A percentile compares a stretch with the other conserved stretches of the same genome.
phyloP scores from a whole-genome alignment of 805 yeast species.

The Metschnikowia dekortorum region DNA sequence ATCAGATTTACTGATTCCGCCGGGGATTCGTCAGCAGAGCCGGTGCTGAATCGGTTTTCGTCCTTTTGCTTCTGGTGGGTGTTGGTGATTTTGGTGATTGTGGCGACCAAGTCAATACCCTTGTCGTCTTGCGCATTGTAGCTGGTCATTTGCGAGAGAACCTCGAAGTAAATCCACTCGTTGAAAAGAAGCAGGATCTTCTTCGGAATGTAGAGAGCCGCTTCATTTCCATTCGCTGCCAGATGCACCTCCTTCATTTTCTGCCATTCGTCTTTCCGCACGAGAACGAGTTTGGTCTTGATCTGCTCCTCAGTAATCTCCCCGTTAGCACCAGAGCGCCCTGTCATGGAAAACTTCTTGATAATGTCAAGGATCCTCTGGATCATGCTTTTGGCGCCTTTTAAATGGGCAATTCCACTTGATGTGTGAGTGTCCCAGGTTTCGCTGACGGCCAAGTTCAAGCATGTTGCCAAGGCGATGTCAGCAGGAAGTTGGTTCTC shows the following conservation, averaged over 20 bases:
- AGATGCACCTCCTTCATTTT: slow-evolving; percentile 15
- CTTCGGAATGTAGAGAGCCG: slow-evolving; percentile 28
- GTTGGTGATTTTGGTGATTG: slow-evolving; percentile 33
- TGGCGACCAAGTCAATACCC: slow-evolving; percentile 39
- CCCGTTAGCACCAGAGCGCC: background rate
- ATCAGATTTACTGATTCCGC: slow-evolving; percentile 25
- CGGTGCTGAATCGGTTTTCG: background rate
- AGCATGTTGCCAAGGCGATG: slow-evolving; percentile 61
- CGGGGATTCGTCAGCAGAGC: slow-evolving; percentile 8
- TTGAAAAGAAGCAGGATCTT: slow-evolving; percentile 52
- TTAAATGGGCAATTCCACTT: slow-evolving; percentile 64
- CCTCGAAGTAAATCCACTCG: slow-evolving; percentile 67
- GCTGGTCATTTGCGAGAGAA: slow-evolving; percentile 60
- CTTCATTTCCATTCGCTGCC: background rate
- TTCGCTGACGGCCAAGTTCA: slow-evolving; percentile 61
- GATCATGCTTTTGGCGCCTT: slow-evolving; percentile 62
- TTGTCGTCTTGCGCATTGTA: slow-evolving; percentile 42
- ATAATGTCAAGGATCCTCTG: slow-evolving; percentile 38
- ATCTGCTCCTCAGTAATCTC: slow-evolving; percentile 1
- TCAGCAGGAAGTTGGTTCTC: slow-evolving; percentile 47
- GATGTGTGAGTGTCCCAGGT: slow-evolving; percentile 66
- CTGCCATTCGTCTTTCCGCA: slow-evolving; percentile 31
- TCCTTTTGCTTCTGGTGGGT: slow-evolving; percentile 16
- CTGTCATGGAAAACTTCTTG: slow-evolving; percentile 16
- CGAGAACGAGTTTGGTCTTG: slow-evolving; percentile 26